Percentiles rank a stretch among this genome's conserved stretches.
Conservation (phyloP, 1,139 yeast species). For the Saccharomyces pastorianus region DNA sequence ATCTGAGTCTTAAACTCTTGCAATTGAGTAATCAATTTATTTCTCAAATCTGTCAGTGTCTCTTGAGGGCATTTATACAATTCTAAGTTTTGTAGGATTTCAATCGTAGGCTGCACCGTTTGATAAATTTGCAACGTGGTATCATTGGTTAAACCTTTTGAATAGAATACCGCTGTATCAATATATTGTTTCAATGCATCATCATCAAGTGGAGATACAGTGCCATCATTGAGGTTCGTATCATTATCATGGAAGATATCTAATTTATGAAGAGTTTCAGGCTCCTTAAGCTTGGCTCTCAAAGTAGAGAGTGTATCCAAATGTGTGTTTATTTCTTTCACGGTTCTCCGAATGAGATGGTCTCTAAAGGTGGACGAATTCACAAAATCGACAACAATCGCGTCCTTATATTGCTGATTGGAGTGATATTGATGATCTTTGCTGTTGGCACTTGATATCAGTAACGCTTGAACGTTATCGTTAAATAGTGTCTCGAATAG, state of each 20-base stretch:
- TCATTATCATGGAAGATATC: neutral
- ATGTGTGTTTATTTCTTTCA: neutral
- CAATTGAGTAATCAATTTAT: neutral
- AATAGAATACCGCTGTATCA: conserved; percentile 1
- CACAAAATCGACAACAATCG: conserved; percentile 6
- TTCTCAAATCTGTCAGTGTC: conserved; percentile 3
- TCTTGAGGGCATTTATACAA: conserved; percentile 5
- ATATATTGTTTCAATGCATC: conserved; percentile 1
- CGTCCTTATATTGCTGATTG: conserved; percentile 1
- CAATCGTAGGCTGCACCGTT: conserved; percentile 1
- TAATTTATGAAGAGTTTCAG: neutral
- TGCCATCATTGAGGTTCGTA: neutral
- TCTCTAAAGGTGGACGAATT: conserved; percentile 7
- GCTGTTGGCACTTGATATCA: neutral
- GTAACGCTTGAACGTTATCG: conserved; percentile 9
- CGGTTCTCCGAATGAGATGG: conserved; percentile 4
- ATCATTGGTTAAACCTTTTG: conserved; percentile 7
- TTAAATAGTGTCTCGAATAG: conserved; percentile 9
- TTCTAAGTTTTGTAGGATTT: conserved; percentile 5
- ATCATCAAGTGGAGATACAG: neutral
- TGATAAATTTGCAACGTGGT: conserved; percentile 2
- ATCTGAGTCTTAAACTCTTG: neutral
- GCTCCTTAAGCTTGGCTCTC: neutral
- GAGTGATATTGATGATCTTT: neutral
- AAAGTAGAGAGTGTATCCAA: neutral